Evolutionary conservation across 331 rosid genomes (phyloP), one percentile per base, ranked within the genome.

Genomic region (Dryas integrifolia): DNA sequence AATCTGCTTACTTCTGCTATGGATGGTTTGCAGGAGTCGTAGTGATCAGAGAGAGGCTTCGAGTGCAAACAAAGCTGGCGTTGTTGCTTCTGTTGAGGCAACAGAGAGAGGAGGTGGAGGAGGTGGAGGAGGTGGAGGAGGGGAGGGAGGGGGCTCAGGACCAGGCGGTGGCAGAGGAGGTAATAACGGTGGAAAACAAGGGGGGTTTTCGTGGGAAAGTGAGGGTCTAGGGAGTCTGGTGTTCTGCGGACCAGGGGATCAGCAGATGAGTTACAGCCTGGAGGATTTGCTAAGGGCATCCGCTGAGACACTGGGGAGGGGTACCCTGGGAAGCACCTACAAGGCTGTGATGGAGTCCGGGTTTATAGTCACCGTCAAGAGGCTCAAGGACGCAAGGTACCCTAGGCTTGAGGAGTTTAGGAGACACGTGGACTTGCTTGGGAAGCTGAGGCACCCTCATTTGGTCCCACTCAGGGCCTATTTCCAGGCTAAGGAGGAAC

Each of bases 341-440:
- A 93, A 93, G 59, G 98, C 98, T 2, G 96, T 93, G n/a, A 93
- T 93, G 98, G 98, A 93, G 51, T 85, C 96, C 0, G 98, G 98
- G 63, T 89, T 82, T 7, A 93, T 93, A 14, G 97, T 93, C 15
- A 93, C 98, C 0, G 98, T 90, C 7, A 93, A 93, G 62, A 83
- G 98, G 79, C 74, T 93, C 30, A 93, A 93, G 63, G 97, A 93
- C 35, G 93, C 97, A 0, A 89, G 83, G 51, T 90, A 88, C 81
- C 98, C 98, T 5, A 67, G 71, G 1, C 44, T 82, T 6, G 92
- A 90, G 2, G 97, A 90, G 57, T 93, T 93, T 16, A 77, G 85
- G 65, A 67, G 81, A 73, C 92, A 89, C 45, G 81, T 93, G 83
- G 84, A 89, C 5, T 75, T 82, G 18, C 76, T 93, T n/a, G 98